phyloP scores from a whole-genome alignment of 305 asterid genomes.

The Euphrasia arctica region DNA sequence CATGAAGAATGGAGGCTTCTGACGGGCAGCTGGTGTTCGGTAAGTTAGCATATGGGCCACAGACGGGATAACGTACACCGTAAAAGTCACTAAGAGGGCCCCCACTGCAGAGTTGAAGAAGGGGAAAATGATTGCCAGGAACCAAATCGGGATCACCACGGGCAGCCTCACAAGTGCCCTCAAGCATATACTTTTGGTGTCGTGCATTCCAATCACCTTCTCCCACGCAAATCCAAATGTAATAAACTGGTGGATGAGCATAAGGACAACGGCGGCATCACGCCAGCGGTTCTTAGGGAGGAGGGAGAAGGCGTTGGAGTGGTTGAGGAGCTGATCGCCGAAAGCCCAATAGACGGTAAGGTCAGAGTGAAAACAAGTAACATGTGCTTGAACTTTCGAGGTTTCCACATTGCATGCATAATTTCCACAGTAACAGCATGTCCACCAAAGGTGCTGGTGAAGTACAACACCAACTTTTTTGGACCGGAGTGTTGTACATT shows the following conservation, averaged over 20 bases:
- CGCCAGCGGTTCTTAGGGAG: constrained; percentile 69
- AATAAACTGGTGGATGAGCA: constrained; percentile 93
- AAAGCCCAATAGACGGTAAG: constrained; percentile 84
- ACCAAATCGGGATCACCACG: constrained; percentile 78
- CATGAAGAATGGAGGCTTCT: constrained; percentile 54
- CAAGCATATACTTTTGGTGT: constrained; percentile 56
- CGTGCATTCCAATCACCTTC: constrained; percentile 62
- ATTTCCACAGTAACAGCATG: constrained; percentile 95
- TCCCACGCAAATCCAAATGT: constrained; percentile 93
- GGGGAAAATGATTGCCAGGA: constrained; percentile 70
- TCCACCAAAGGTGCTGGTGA: constrained; percentile 89
- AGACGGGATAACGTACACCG: constrained; percentile 83
- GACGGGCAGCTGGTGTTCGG: not conserved
- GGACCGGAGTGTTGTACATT: constrained; percentile 82
- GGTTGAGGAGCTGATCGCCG: constrained; percentile 61
- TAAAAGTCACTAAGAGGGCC: constrained; percentile 80
- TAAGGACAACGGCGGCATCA: constrained; percentile 74
- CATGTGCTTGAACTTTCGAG: constrained; percentile 71
- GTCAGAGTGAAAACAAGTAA: constrained; percentile 74
- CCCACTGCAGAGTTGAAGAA: constrained; percentile 81
- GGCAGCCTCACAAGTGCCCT: constrained; percentile 71
- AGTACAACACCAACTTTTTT: constrained; percentile 63
- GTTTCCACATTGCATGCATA: constrained; percentile 92
- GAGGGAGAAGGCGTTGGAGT: constrained; percentile 71
- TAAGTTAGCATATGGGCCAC: constrained; percentile 72